These are phyloP conservation scores for Rutstroemia sp. DNA, from an alignment of 2,329 filamentous ascomycete genomes.

Conservation along the genomic window DNA sequence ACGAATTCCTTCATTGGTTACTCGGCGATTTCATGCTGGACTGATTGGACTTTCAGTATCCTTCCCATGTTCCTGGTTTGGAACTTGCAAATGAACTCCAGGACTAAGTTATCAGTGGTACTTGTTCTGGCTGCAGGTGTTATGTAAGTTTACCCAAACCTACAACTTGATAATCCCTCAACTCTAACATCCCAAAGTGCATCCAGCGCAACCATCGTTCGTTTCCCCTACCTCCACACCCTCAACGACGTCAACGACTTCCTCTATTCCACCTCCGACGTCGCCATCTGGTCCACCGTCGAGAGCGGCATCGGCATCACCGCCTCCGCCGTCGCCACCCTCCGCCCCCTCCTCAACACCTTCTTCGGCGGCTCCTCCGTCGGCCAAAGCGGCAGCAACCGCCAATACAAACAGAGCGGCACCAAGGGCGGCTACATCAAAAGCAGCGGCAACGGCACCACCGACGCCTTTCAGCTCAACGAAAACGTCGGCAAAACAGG, in stretches of 20 bases:
- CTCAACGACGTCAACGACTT: conserved; percentile 32
- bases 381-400: no score
- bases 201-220: conserved; percentile 37
- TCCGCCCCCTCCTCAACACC: conserved; percentile 30
- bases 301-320: conserved; percentile 36
- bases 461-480: no score
- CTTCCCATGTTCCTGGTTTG: conserved; percentile 25
- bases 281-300: conserved; percentile 37
- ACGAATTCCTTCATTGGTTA: conserved; percentile 21
- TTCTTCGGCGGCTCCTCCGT: conserved; percentile 12
- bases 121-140: conserved; percentile 30
- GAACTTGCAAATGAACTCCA: conserved; percentile 23
- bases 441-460: no score
- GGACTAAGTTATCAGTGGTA: conserved; percentile 29
- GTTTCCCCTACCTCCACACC: conserved; percentile 35
- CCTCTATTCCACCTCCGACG: conserved; percentile 34
- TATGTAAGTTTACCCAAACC: conserved; percentile 28
- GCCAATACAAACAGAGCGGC: no score
- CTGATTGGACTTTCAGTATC: conserved; percentile 26
- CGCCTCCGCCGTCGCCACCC: conserved; percentile 34
- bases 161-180: neutral
- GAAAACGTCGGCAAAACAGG: no score
- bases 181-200: conserved; percentile 22
- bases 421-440: no score
- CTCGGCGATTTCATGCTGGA: conserved; percentile 21